Evolutionary conservation across 2,329 filamentous ascomycete species (phyloP), one percentile per base, ranked within the genome.

Genomic region (Orbilia javanica): DNA sequence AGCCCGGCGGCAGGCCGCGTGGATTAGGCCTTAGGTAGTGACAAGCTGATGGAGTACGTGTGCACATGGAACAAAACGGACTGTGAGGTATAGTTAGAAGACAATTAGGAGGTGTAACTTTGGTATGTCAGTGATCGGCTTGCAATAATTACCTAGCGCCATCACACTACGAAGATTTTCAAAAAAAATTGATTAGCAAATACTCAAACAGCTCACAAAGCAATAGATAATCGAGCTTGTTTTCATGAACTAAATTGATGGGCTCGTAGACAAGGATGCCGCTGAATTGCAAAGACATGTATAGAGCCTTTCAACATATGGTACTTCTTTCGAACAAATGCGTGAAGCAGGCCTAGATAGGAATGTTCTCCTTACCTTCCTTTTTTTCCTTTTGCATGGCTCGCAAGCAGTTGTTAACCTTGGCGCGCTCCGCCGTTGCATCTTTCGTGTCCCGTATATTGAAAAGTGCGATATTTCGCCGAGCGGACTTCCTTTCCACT

Each of bases 311-410:
- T n/a, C 20, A 31, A 60, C 4, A 11, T 57, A 39, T n/a, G n/a
- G 11, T 25, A 10, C 3, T 60, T 60, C 4, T 18, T 18, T 7
- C 2, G 42, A 44, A 44, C n/a, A 44, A 2, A 42, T n/a, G 34
- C 34, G n/a, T 42, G 34, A 36, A 39, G 31, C 18, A 42, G 8
- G 20, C 34, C 11, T 39, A 22, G 55, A n/a, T 18, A 42, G 18
- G 55, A 39, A n/a, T 60, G 25, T 42, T 20, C 6, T 13, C 22
- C 71, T 63, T 53, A 75, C 71, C 63, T 75, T 75, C 27, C 71
- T 68, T 44, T 75, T 75, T 31, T 75, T 75, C 22, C 53, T 67
- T 22, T 75, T 75, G 20, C 71, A 75, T 46, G 71, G 71, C 25
- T 75, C 71, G 44, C 71, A 75, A 18, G 71, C 71, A 4, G 63